A percentile compares a stretch with the other conserved stretches of the same genome.
Conservation (phyloP, 768 basidiomycete species). For the Tylopilus sp. region DNA sequence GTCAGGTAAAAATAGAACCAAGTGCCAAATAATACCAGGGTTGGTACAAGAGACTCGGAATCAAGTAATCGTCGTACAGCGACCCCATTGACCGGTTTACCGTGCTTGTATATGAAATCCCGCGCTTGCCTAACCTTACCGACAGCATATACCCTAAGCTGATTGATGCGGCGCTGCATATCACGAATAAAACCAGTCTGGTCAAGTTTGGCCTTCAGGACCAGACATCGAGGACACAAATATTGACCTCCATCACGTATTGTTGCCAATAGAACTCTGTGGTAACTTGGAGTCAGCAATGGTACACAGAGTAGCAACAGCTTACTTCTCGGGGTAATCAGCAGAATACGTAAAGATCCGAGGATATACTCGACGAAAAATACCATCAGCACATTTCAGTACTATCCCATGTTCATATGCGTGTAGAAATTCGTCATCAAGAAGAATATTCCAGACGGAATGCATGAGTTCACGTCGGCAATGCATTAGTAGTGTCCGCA, state of each 20-base stretch:
- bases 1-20: neutral
- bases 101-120: neutral
- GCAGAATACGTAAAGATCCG: neutral
- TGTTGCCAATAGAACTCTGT: neutral
- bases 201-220: neutral
- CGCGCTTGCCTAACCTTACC: neutral
- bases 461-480: neutral
- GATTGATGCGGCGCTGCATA: neutral
- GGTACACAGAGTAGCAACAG: too few species aligned
- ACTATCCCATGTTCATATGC: neutral
- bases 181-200: slow-evolving; percentile 11
- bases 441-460: neutral
- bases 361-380: neutral
- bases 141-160: neutral
- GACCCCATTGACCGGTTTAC: neutral
- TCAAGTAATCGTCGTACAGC: neutral
- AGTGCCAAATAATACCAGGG: neutral
- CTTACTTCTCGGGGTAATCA: neutral
- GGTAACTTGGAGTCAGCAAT: too few species aligned
- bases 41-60: neutral
- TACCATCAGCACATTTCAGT: neutral
- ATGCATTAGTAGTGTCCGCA: neutral
- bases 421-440: neutral
- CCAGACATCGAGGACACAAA: neutral
- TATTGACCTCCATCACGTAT: neutral